A percentile compares a stretch with the other conserved stretches of the same genome.
These are phyloP conservation scores for Exobasidium rhododendri DNA, from an alignment of 1,284 basidiomycete species.

Conservation along the genomic window DNA sequence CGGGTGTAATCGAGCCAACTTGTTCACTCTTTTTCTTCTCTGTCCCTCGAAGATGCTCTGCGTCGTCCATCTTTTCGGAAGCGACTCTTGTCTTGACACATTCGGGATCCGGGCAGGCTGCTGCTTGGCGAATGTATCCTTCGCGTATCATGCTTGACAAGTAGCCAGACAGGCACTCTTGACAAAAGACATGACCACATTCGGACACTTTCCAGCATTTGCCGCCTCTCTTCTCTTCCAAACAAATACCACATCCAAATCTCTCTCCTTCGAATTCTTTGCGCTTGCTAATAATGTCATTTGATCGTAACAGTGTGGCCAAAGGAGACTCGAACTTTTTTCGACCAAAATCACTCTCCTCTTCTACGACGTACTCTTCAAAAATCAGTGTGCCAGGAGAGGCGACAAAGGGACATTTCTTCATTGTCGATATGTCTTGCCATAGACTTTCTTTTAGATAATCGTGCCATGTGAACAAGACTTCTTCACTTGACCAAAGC, in stretches of 20 bases:
- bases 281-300: constrained; percentile 14
- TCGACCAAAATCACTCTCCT: not conserved
- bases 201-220: constrained; percentile 13
- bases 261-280: constrained; percentile 17
- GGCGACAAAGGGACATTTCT: not conserved
- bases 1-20: constrained; percentile 3
- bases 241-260: constrained; percentile 21
- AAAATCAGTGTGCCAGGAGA: not conserved
- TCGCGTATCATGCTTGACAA: constrained; percentile 16
- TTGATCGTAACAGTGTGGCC: constrained; percentile 1
- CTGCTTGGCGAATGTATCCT: constrained; percentile 16
- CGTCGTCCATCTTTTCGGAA: not conserved
- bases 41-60: not conserved
- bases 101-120: constrained; percentile 21
- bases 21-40: not conserved
- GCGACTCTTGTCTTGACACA: constrained; percentile 12
- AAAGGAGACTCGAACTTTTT: not conserved
- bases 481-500: constrained; percentile 18
- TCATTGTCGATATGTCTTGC: not conserved
- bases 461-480: constrained; percentile 18
- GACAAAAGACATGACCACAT: constrained; percentile 23
- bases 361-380: not conserved
- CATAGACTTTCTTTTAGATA: constrained; percentile 14
- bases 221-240: constrained; percentile 16
- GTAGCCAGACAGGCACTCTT: constrained; percentile 19